These are phyloP conservation scores for Salvia sclarea DNA, from an alignment of 305 asterid species.

Conservation along the genomic window DNA sequence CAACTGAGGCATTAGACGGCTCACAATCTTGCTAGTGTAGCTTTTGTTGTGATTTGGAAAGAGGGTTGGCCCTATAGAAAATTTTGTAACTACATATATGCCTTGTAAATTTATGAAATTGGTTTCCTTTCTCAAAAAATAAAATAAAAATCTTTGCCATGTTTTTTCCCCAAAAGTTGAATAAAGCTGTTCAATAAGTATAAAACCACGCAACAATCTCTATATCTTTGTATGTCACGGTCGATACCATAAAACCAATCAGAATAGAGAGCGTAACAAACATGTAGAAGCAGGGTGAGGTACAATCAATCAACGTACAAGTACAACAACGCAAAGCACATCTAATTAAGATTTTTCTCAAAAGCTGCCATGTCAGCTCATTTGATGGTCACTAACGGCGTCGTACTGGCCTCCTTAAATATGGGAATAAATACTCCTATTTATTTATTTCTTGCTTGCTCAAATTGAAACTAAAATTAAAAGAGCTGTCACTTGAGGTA, in stretches of 20 bases:
- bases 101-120: no score
- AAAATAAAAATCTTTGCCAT: no score
- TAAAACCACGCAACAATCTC: no score
- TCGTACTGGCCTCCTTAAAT: slow-evolving; percentile 13
- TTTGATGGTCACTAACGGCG: slow-evolving; percentile 7
- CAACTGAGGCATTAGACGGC: no score
- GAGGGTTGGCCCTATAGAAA: no score
- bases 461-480: not conserved
- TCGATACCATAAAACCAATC: slow-evolving; percentile 3
- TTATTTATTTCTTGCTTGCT: not conserved
- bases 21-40: no score
- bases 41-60: no score
- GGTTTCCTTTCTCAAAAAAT: no score
- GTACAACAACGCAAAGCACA: slow-evolving; percentile 24
- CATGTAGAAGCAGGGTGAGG: not conserved
- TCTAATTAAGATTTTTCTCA: not conserved
- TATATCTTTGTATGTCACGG: no score
- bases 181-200: no score
- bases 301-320: slow-evolving; percentile 27
- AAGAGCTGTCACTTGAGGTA: slow-evolving; percentile 25
- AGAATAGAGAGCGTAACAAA: slow-evolving; percentile 9
- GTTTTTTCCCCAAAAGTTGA: no score
- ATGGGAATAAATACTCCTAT: not conserved
- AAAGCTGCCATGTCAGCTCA: slow-evolving; percentile 16
- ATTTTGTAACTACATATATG: no score